Evolutionary conservation across 345 rosid genomes (phyloP).

Genomic region (Eucalyptus virginea): DNA sequence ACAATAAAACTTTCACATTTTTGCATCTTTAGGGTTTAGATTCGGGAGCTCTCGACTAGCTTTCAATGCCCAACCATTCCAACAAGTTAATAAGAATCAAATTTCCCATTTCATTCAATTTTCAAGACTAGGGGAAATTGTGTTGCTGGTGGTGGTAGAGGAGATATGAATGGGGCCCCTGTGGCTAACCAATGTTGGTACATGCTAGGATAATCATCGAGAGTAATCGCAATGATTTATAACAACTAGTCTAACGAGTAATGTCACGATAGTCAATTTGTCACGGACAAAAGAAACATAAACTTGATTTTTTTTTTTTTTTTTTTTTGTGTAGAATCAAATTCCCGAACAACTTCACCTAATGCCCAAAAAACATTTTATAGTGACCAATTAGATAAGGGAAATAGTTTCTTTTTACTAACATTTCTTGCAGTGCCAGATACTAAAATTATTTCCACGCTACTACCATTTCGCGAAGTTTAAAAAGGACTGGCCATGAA

Average conservation of each 20-base stretch:
- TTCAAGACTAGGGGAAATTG: not conserved
- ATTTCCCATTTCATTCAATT: not conserved
- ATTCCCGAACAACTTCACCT: not conserved
- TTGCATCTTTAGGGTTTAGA: not conserved
- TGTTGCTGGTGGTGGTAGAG: not conserved
- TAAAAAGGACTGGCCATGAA: not conserved
- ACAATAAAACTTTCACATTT: not conserved
- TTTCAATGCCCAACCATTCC: not conserved
- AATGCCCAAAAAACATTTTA: not conserved
- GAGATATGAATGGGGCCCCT: not conserved
- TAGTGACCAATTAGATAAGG: not conserved
- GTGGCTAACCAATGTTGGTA: not conserved
- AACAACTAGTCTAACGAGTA: not conserved
- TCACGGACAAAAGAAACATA: not conserved
- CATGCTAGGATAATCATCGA: not conserved
- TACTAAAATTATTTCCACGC: too few relatives aligned
- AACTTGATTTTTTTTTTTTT: too few relatives aligned
- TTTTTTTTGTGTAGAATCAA: not conserved
- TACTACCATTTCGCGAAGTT: not conserved
- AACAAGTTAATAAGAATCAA: not conserved
- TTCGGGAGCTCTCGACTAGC: not conserved
- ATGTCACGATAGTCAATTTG: not conserved
- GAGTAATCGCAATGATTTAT: not conserved
- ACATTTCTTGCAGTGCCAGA: not conserved
- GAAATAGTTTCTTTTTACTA: too few relatives aligned